Percentiles rank a stretch among this genome's conserved stretches.
Conservation (phyloP, 164 flowering plant genomes). For the Annona cherimola region DNA sequence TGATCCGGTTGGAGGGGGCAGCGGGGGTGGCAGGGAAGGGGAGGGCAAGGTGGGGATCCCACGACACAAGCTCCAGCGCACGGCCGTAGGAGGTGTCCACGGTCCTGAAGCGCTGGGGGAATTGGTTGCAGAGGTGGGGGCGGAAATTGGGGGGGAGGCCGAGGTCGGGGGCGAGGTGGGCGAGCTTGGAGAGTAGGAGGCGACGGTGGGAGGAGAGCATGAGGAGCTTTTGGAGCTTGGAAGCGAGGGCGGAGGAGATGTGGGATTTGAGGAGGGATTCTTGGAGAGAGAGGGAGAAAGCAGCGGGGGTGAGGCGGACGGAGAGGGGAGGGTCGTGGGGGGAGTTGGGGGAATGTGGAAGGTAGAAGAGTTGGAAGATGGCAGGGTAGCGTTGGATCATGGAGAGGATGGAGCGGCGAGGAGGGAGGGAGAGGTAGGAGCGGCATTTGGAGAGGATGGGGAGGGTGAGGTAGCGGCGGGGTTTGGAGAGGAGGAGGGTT, state of each 20-base stretch:
- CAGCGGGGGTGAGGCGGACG: conserved; percentile 73
- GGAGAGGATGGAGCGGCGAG: conserved; percentile 45
- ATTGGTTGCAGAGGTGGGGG: conserved; percentile 74
- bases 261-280: conserved; percentile 41
- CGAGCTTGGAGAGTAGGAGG: conserved; percentile 75
- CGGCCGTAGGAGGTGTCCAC: conserved; percentile 89
- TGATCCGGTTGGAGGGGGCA: conserved; percentile 40
- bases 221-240: conserved; percentile 80
- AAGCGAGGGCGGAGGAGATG: conserved; percentile 38
- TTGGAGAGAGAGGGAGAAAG: conserved; percentile 43
- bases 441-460: conserved; percentile 71
- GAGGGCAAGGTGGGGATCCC: conserved; percentile 58
- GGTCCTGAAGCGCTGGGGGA: conserved; percentile 62
- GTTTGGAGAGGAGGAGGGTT: conserved; percentile 80
- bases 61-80: conserved; percentile 80
- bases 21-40: conserved; percentile 31
- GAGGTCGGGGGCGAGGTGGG: conserved; percentile 82
- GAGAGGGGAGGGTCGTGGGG: conserved; percentile 57
- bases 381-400: conserved; percentile 85
- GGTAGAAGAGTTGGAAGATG: conserved; percentile 73
- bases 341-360: conserved; percentile 22
- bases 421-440: conserved; percentile 56
- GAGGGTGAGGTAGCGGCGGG: conserved; percentile 66
- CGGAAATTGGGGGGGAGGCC: conserved; percentile 87
- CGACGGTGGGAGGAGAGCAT: conserved; percentile 82